Evolutionary conservation across 257 asterid species (phyloP), one percentile per base, ranked within the genome.

Genomic region (Petrea volubilis): DNA sequence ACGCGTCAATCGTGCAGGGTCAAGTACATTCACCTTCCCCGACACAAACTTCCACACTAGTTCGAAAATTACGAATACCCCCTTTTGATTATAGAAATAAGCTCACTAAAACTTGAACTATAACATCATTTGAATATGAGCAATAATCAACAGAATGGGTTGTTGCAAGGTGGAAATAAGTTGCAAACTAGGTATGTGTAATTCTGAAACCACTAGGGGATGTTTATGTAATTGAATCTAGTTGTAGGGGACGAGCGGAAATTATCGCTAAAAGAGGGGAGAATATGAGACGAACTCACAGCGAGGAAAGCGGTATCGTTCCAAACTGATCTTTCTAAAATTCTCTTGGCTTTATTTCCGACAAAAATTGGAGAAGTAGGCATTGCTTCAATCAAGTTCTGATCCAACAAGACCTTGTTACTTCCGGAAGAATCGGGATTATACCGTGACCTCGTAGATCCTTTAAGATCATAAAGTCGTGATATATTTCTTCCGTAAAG

Each of bases 341-440:
- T 55, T 75, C 97, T 79, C 86, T 88, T 93, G 74, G 97, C 97
- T 79, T 87, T 93, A 73, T 85, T 85, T 43, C 97, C 97, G 17
- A 93, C 94, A 71, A 93, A 93, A 28, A 93, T 93, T 0, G 98
- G 98, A 64, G 89, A 84, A 38, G 98, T 93, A 60, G 98, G 96
- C 97, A 93, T 90, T 65, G 97, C 89, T 80, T 93, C 98, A 28
- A 93, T 88, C 88, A 90, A 80, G 82, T 93, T 93, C 85, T 93
- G 96, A 80, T 93, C 98, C 85, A 93, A 78, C 69, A 93, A 77
- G 65, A 93, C 97, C 84, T 87, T 93, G 60, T 93, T 93, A 67
- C 83, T 85, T 72, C 98, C 98, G 28, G 91, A 84, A 70, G 95
- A 72, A 81, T 93, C 98, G 0, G 97, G 80, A 77, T 93, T 93